Evolutionary conservation across 805 yeast species (phyloP).

Genomic region (Candida coleopterorum): DNA sequence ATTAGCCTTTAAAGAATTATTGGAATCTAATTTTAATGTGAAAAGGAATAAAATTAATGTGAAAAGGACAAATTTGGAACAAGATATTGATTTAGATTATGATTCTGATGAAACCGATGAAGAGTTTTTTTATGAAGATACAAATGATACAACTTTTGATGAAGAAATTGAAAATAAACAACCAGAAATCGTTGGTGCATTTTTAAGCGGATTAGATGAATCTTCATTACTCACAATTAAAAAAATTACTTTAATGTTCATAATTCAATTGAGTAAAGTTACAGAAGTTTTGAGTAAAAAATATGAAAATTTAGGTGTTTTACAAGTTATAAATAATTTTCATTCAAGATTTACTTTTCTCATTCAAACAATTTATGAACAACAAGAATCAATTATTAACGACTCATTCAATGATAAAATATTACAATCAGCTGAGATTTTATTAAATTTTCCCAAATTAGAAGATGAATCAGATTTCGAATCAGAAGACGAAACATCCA

Average conservation of each 20-base stretch:
- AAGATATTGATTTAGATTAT: conserved; percentile 6
- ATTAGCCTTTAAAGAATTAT: conserved; percentile 23
- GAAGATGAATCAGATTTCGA: conserved; percentile 4
- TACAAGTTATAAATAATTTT: conserved; percentile 37
- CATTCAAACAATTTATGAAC: conserved; percentile 19
- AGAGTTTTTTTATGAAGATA: conserved; percentile 10
- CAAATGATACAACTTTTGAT: conserved; percentile 8
- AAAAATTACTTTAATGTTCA: conserved; percentile 39
- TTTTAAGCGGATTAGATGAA: conserved; percentile 45
- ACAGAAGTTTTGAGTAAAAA: conserved; percentile 51
- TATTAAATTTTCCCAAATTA: conserved; percentile 21
- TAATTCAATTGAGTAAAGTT: conserved; percentile 39
- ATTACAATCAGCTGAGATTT: conserved; percentile 19
- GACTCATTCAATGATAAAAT: conserved; percentile 15
- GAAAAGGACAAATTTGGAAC: conserved; percentile 5
- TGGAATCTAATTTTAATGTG: conserved; percentile 8
- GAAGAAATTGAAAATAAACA: conserved; percentile 39
- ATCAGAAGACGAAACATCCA: conserved; percentile 2
- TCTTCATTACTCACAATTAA: conserved; percentile 35
- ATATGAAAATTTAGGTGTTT: conserved; percentile 48
- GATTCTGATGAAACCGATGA: conserved; percentile 7
- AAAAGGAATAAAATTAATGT: neutral
- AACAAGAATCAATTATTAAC: conserved; percentile 14
- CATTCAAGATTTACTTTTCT: conserved; percentile 11
- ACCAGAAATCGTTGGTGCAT: conserved; percentile 43